phyloP scores from a whole-genome alignment of 805 yeast species.

The Ogataea trehaloabstinens region DNA sequence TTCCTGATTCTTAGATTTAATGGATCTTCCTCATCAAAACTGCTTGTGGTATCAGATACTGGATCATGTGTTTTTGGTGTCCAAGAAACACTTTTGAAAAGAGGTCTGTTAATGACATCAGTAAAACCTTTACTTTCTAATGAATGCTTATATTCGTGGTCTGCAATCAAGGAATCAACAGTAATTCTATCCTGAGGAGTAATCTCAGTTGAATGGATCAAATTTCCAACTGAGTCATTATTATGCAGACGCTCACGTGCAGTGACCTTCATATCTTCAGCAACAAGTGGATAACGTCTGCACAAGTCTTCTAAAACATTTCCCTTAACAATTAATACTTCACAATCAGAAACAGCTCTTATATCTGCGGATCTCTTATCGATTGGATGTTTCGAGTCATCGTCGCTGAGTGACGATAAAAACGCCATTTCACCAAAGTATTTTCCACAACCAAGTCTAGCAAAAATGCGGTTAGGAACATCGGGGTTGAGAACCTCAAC shows the following conservation, averaged over 20 bases:
- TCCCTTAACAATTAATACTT: constrained; percentile 59
- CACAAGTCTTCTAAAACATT: constrained; percentile 53
- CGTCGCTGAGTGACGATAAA: constrained; percentile 40
- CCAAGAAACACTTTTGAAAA: constrained; percentile 21
- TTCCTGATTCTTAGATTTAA: background rate
- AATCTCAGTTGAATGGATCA: constrained; percentile 20
- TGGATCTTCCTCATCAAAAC: constrained; percentile 14
- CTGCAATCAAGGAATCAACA: constrained; percentile 17
- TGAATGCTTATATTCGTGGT: constrained; percentile 8
- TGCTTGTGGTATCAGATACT: background rate
- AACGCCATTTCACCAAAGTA: constrained; percentile 81
- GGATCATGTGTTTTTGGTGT: background rate
- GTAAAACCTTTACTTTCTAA: background rate
- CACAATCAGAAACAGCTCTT: constrained; percentile 58
- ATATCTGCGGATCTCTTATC: constrained; percentile 58
- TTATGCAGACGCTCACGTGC: constrained; percentile 49
- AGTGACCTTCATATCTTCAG: constrained; percentile 57
- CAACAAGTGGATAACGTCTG: constrained; percentile 54
- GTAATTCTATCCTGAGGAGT: constrained; percentile 20
- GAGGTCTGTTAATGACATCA: constrained; percentile 5
- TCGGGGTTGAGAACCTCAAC: constrained; percentile 58
- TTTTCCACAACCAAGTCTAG: constrained; percentile 59
- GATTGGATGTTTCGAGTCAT: constrained; percentile 23
- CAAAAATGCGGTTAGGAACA: constrained; percentile 41
- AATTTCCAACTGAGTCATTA: constrained; percentile 28